phyloP scores from a whole-genome alignment of 2,329 filamentous ascomycete genomes.

The Clarireedia monteithiana region DNA sequence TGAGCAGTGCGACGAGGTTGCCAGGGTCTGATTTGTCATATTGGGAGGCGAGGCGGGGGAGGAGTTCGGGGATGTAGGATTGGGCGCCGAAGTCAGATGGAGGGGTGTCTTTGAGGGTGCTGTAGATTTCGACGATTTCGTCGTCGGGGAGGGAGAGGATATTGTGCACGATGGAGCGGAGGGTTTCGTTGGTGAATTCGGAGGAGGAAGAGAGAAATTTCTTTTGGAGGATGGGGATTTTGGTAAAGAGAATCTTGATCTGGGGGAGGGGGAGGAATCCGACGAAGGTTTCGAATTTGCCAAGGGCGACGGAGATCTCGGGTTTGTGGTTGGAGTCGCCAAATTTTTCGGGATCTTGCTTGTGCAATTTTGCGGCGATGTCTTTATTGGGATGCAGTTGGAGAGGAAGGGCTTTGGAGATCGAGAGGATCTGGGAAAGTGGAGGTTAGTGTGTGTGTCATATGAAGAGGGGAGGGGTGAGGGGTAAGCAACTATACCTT shows the following conservation, averaged over 20 bases:
- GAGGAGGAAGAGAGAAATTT: slow-evolving; percentile 16
- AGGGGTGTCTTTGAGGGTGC: slow-evolving; percentile 41
- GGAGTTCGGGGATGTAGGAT: slow-evolving; percentile 53
- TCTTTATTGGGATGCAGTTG: slow-evolving; percentile 69
- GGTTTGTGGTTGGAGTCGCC: slow-evolving; percentile 68
- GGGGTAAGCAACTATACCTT: slow-evolving; percentile 39
- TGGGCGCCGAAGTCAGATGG: slow-evolving; percentile 41
- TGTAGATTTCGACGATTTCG: slow-evolving; percentile 36
- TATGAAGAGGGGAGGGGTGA: neutral
- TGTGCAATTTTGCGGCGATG: slow-evolving; percentile 56
- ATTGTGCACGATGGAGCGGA: slow-evolving; percentile 44
- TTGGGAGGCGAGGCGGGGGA: slow-evolving; percentile 56
- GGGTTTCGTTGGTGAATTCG: slow-evolving; percentile 43
- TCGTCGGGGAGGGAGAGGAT: slow-evolving; percentile 39
- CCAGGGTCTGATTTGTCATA: slow-evolving; percentile 59
- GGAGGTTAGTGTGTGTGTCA: neutral
- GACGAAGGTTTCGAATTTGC: slow-evolving; percentile 67
- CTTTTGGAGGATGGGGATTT: slow-evolving; percentile 12
- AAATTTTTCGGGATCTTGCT: slow-evolving; percentile 56
- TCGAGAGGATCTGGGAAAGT: slow-evolving; percentile 54
- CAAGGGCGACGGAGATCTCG: slow-evolving; percentile 66
- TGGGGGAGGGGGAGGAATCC: slow-evolving; percentile 61
- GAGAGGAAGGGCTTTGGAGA: slow-evolving; percentile 65
- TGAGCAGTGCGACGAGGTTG: slow-evolving; percentile 58
- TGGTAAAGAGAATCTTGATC: slow-evolving; percentile 48